Conservation (phyloP, 768 basidiomycete species). For the Podaxis carcinomalis region DNA sequence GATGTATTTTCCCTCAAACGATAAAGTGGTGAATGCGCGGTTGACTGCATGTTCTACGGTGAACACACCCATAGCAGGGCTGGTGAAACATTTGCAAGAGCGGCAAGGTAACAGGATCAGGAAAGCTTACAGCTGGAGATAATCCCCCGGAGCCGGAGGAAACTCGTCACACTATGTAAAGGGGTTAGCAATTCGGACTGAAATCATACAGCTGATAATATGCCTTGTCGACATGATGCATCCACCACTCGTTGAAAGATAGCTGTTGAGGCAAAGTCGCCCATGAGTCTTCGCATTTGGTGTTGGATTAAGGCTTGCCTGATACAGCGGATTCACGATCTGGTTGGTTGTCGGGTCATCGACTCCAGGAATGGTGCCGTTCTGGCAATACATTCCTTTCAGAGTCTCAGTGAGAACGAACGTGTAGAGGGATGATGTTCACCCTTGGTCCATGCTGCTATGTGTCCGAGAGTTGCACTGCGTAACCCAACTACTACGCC, state of each 20-base stretch:
- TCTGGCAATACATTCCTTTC: conserved; percentile 32
- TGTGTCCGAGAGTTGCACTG: not conserved
- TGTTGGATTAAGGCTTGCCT: conserved; percentile 17
- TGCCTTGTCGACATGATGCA: conserved; percentile 35
- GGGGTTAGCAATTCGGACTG: not conserved
- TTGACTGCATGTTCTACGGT: conserved; percentile 40
- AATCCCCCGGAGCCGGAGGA: conserved; percentile 37
- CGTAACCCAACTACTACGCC: not conserved
- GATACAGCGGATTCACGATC: conserved; percentile 29
- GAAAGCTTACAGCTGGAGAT: conserved; percentile 35
- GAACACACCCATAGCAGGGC: conserved; percentile 19
- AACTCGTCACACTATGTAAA: conserved; percentile 38
- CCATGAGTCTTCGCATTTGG: not conserved
- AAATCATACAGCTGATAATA: not conserved
- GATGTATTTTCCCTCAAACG: conserved; percentile 19
- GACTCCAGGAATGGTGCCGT: conserved; percentile 24
- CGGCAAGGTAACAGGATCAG: not conserved
- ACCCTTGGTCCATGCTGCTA: not conserved
- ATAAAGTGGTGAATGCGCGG: conserved; percentile 37
- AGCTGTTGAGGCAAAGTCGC: conserved; percentile 18
- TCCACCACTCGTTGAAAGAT: conserved; percentile 35
- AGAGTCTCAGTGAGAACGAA: not conserved
- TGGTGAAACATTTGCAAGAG: not conserved
- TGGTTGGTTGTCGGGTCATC: conserved; percentile 27
- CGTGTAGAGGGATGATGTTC: not conserved